phyloP scores from a whole-genome alignment of 2,329 filamentous ascomycete genomes.

The Pyrenophora teres region DNA sequence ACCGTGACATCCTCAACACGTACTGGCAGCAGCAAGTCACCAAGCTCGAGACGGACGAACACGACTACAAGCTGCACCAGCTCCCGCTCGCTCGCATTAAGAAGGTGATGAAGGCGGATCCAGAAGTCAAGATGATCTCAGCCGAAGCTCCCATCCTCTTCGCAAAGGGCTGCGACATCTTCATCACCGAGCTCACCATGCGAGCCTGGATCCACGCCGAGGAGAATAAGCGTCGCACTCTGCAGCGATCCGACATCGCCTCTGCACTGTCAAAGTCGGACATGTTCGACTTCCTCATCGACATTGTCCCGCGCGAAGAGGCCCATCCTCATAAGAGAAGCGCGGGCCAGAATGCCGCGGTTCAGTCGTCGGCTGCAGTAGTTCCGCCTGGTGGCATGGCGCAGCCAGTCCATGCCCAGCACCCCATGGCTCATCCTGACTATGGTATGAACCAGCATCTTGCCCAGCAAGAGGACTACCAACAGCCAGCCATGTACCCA shows the following conservation, averaged over 20 bases:
- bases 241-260: conserved; percentile 95
- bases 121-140: conserved; percentile 99
- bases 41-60: conserved; percentile 89
- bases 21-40: conserved; percentile 99
- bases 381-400: conserved; percentile 41
- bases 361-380: conserved; percentile 49
- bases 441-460: conserved; percentile 65
- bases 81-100: conserved; percentile 97
- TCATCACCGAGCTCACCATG: conserved; percentile 99
- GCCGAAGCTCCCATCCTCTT: conserved; percentile 97
- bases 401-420: conserved; percentile 53
- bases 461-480: conserved; percentile 69
- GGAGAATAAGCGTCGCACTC: conserved; percentile 94
- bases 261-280: conserved; percentile 95
- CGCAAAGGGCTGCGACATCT: conserved; percentile 98
- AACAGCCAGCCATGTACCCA: conserved; percentile 80
- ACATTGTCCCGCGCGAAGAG: conserved; percentile 96
- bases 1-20: conserved; percentile 96
- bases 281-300: conserved; percentile 99
- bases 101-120: conserved; percentile 99
- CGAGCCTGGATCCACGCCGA: conserved; percentile 99
- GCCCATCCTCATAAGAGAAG: conserved; percentile 79
- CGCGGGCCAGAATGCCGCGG: conserved; percentile 45
- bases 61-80: conserved; percentile 98
- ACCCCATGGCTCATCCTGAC: conserved; percentile 60